Evolutionary conservation across 208 protist species (phyloP).

Genomic region (Trichomonas gallinae): DNA sequence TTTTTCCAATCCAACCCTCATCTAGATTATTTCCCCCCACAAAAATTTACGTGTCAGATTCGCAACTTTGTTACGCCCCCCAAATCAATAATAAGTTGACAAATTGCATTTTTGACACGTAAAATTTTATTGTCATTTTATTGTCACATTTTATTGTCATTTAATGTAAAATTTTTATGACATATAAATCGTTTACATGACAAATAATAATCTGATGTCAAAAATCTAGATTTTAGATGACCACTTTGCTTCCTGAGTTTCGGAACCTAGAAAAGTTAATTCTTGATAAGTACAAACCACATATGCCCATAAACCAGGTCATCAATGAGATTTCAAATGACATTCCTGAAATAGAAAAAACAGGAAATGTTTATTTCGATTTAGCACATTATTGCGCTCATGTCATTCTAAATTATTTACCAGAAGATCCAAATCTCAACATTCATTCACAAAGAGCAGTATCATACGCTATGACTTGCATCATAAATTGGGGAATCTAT

Average conservation of each 20-base stretch:
- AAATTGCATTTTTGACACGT: no score
- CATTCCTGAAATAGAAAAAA: background rate
- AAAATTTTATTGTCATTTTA: no score
- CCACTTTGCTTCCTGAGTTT: background rate
- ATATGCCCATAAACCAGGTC: background rate
- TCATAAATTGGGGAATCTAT: constrained; percentile 8
- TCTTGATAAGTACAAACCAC: background rate
- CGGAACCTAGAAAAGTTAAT: background rate
- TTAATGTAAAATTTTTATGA: no score
- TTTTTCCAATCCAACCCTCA: no score
- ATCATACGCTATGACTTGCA: background rate
- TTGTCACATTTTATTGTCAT: no score
- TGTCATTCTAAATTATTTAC: background rate
- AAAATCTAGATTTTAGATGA: no score
- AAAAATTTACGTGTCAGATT: no score
- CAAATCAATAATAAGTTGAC: no score
- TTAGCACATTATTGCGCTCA: background rate
- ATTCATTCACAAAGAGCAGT: background rate
- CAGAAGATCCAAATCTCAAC: background rate
- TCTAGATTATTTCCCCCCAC: no score
- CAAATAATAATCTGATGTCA: no score
- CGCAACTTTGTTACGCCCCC: no score
- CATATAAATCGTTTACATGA: no score
- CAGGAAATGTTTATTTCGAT: background rate
- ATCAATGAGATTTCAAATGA: background rate